Conservation (phyloP, 2,329 filamentous ascomycete genomes). For the Nothophaeocryptopus gaeumannii region DNA sequence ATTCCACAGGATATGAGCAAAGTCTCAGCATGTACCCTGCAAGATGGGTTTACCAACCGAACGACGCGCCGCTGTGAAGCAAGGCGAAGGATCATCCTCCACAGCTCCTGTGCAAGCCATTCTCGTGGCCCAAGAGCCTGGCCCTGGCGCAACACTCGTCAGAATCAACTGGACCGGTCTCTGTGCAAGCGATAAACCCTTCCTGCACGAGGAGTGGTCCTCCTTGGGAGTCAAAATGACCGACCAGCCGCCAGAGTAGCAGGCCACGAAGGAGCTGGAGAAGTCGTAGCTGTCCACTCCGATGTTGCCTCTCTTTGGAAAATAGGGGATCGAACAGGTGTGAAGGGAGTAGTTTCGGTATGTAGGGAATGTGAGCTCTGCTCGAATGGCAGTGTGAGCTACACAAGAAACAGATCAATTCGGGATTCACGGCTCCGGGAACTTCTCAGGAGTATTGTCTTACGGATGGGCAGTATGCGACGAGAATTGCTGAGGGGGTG, state of each 20-base stretch:
- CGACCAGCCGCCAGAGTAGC: slow-evolving; percentile 29
- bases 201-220: slow-evolving; percentile 39
- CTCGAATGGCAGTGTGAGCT: slow-evolving; percentile 35
- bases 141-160: slow-evolving; percentile 36
- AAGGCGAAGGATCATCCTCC: slow-evolving; percentile 31
- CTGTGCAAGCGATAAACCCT: slow-evolving; percentile 37
- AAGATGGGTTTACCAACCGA: slow-evolving; percentile 34
- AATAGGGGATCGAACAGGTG: slow-evolving; percentile 31
- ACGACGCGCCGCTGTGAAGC: slow-evolving; percentile 38
- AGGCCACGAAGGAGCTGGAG: slow-evolving; percentile 33
- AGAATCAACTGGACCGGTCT: slow-evolving; percentile 38
- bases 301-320: slow-evolving; percentile 31
- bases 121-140: slow-evolving; percentile 31
- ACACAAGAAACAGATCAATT: slow-evolving; percentile 37
- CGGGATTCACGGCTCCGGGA: slow-evolving; percentile 39
- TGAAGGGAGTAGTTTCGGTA: slow-evolving; percentile 34
- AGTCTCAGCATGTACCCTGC: neutral
- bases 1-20: too few relatives aligned
- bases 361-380: slow-evolving; percentile 34
- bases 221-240: slow-evolving; percentile 32
- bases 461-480: slow-evolving; percentile 37
- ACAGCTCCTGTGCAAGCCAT: slow-evolving; percentile 34
- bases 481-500: slow-evolving; percentile 38
- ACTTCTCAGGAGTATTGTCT: slow-evolving; percentile 40
- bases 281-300: slow-evolving; percentile 28